These are phyloP conservation scores for Mentha longifolia DNA, from an alignment of 257 asterid genomes.

Conservation along the genomic window DNA sequence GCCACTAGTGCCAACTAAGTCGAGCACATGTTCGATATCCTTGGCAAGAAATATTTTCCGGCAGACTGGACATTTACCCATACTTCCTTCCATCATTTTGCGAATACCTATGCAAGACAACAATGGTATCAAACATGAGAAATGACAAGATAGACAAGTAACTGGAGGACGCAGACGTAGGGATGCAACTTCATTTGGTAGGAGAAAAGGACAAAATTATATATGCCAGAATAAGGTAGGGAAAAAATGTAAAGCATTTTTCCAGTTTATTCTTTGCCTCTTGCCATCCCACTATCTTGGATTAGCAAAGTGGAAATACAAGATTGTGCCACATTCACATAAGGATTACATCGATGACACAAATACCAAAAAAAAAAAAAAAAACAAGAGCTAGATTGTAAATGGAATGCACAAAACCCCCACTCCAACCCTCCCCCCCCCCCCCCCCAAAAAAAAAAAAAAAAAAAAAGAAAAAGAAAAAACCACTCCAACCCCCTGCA, in stretches of 20 bases:
- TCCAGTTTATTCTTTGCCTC: too few species aligned
- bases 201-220: slow-evolving; percentile 3
- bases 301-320: neutral
- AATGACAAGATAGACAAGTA: slow-evolving; percentile 5
- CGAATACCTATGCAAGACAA: slow-evolving; percentile 49
- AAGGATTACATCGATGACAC: neutral
- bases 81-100: slow-evolving; percentile 52
- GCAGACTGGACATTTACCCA: slow-evolving; percentile 81
- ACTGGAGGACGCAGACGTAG: slow-evolving; percentile 10
- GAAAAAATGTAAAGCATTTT: too few species aligned
- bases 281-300: neutral
- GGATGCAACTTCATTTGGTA: slow-evolving; percentile 13
- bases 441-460: too few species aligned
- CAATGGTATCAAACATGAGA: slow-evolving; percentile 20
- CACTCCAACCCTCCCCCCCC: neutral
- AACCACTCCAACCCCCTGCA: neutral
- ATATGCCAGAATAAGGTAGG: too few species aligned
- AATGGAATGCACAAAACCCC: neutral
- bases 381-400: neutral
- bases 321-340: neutral
- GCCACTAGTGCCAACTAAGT: slow-evolving; percentile 64
- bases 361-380: neutral
- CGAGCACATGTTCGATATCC: slow-evolving; percentile 83
- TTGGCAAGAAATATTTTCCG: slow-evolving; percentile 77
- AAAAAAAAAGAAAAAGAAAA: too few species aligned